Percentiles rank a stretch among this genome's conserved stretches.
Evolutionary conservation across 352 stramenopile species (phyloP).

Genomic region (Phytophthora pini): DNA sequence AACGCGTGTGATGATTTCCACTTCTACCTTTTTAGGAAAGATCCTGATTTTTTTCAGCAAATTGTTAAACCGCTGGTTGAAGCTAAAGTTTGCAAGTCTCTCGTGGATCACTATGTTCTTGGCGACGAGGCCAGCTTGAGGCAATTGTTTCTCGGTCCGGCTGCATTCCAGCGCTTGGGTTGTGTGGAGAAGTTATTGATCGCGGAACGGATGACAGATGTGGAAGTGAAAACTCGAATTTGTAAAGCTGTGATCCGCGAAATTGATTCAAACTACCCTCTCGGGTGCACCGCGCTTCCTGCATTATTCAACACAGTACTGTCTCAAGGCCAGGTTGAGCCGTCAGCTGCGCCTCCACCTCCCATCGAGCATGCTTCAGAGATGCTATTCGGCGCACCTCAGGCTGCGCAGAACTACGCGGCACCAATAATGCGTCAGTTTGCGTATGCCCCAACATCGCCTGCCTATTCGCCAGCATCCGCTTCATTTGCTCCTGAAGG

Average conservation of each 20-base stretch:
- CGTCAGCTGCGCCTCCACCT: background rate
- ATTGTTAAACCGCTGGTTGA: slow-evolving; percentile 42
- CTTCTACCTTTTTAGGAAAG: slow-evolving; percentile 64
- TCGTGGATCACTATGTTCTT: slow-evolving; percentile 64
- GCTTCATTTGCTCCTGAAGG: background rate
- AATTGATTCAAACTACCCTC: slow-evolving; percentile 32
- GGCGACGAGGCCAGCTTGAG: slow-evolving; percentile 34
- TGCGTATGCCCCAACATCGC: background rate
- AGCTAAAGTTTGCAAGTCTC: slow-evolving; percentile 56
- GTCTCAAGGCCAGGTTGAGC: slow-evolving; percentile 34
- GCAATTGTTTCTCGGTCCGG: slow-evolving; percentile 34
- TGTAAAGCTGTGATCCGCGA: slow-evolving; percentile 40
- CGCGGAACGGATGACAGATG: slow-evolving; percentile 32
- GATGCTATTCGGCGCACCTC: background rate
- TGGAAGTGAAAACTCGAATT: slow-evolving; percentile 25
- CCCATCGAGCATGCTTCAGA: background rate
- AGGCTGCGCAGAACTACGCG: background rate
- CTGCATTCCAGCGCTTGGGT: slow-evolving; percentile 40
- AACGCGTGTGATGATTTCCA: slow-evolving; percentile 61
- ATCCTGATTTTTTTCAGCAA: slow-evolving; percentile 52
- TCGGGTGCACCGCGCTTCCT: slow-evolving; percentile 8
- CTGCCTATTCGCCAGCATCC: too few species aligned
- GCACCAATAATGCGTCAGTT: background rate
- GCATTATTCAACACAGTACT: slow-evolving; percentile 44
- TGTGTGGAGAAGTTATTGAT: slow-evolving; percentile 54